Evolutionary conservation across 768 basidiomycete species (phyloP).

Genomic region (Suillus subaureus): DNA sequence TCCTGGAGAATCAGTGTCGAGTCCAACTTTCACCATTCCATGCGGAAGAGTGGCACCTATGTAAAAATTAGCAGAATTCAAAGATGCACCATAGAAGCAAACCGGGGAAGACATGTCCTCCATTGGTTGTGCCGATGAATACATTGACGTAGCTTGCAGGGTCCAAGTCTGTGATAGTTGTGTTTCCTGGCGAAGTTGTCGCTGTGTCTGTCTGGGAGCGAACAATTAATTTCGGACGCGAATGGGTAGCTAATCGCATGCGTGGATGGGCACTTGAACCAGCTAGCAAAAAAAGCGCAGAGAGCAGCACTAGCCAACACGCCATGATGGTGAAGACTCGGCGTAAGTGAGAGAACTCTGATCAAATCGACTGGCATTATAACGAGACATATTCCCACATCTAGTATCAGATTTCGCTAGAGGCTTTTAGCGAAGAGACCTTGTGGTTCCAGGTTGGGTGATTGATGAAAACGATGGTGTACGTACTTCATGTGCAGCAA

Average conservation of each 20-base stretch:
- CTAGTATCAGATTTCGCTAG: not conserved
- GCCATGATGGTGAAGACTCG: slow-evolving; percentile 5
- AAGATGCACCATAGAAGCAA: slow-evolving; percentile 10
- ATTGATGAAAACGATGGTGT: not conserved
- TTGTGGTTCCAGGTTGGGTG: not conserved
- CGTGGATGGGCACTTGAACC: not conserved
- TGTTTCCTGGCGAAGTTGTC: slow-evolving; percentile 5
- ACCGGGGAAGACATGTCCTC: slow-evolving; percentile 71
- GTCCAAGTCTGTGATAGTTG: slow-evolving; percentile 4
- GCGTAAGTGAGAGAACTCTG: not conserved
- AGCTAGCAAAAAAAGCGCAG: not conserved
- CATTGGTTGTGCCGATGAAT: slow-evolving; percentile 67
- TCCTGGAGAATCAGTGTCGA: slow-evolving; percentile 67
- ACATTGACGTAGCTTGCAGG: slow-evolving; percentile 45
- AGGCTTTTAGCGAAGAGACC: not conserved
- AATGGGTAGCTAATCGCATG: not conserved
- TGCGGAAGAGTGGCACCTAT: slow-evolving; percentile 65
- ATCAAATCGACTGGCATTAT: not conserved
- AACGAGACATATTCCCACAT: not conserved
- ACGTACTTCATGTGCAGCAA: not conserved
- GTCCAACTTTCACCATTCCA: slow-evolving; percentile 70
- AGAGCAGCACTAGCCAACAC: slow-evolving; percentile 6
- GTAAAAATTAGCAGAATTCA: not conserved
- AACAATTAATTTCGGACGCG: slow-evolving; percentile 2
- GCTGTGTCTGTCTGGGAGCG: not conserved